Conservation (phyloP, 352 stramenopile species). For the Globisporangium acanthophoron region DNA sequence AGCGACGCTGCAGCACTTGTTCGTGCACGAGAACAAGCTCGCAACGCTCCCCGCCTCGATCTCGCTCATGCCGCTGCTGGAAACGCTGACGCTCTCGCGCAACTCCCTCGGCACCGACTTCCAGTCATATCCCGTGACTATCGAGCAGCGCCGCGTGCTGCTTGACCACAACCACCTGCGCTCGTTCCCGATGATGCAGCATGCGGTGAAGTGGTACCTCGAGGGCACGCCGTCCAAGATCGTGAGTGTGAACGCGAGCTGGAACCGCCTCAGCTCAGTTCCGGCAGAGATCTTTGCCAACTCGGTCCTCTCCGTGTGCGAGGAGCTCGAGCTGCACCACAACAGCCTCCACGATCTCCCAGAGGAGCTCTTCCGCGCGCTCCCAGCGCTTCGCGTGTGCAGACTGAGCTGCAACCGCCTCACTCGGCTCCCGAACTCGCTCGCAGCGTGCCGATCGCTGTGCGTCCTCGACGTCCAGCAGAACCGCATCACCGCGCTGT, state of each 20-base stretch:
- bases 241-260: slow-evolving; percentile 18
- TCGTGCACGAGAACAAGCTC: slow-evolving; percentile 44
- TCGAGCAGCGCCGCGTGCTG: slow-evolving; percentile 10
- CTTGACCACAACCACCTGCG: slow-evolving; percentile 42
- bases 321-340: slow-evolving; percentile 37
- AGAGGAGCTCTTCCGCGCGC: slow-evolving; percentile 27
- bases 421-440: slow-evolving; percentile 21
- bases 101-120: slow-evolving; percentile 16
- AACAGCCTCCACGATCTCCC: slow-evolving; percentile 43
- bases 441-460: slow-evolving; percentile 26
- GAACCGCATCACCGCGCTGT: slow-evolving; percentile 35
- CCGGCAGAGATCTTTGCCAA: slow-evolving; percentile 12
- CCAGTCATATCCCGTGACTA: slow-evolving; percentile 20
- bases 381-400: slow-evolving; percentile 33
- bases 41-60: slow-evolving; percentile 21
- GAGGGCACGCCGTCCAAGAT: slow-evolving; percentile 18
- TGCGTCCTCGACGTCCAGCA: slow-evolving; percentile 41
- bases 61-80: slow-evolving; percentile 12
- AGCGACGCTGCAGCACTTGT: slow-evolving; percentile 20
- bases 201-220: slow-evolving; percentile 7
- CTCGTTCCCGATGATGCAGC: slow-evolving; percentile 13
- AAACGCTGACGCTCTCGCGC: slow-evolving; percentile 18
- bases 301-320: slow-evolving; percentile 19
- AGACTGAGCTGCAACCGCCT: slow-evolving; percentile 40
- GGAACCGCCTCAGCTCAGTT: slow-evolving; percentile 26